Base-by-base conservation (phyloP, 805 yeast genomes). In the Kuraishia molischiana region DNA sequence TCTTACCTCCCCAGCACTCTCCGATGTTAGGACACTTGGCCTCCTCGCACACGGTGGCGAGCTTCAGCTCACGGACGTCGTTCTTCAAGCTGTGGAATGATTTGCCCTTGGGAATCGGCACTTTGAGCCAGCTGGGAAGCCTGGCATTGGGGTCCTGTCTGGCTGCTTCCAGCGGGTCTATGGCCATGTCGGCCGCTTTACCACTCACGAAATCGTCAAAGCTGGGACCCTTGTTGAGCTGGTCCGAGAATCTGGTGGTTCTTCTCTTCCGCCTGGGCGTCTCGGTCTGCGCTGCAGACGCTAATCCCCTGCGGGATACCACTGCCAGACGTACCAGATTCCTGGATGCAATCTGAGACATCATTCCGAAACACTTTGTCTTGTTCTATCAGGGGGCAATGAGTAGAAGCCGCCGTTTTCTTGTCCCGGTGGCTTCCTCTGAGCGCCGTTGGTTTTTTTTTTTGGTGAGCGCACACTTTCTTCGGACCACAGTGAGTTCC, bases 21-120 rank as follows among this genome's bases (percentile, higher is more conserved):
- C 97, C 96, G 44, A 92, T 92, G 58, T 92, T 92, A n/a, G 99
- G 99, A 62, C 99, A 92, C 54, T 92, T 81, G 4, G 98, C 98
- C 54, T 92, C 98, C 60, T 92, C 97, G 62, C 99, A 92, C 22
- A 92, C 99, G 0, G 99, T 92, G 28, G 95, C 82, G 37, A 92
- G 66, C 45, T 86, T 85, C 42, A 92, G 66, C 41, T 95, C 97
- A 43, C 86, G 71, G 24, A 92, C 79, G 53, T 92, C 99, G 35
- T 76, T 72, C 54, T 90, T 87, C 48, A 92, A 67, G 47, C 77
- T 79, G 49, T 79, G 79, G 58, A 75, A 92, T 20, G 83, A 79
- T 44, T 78, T 71, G 33, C 99, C 99, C 62, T 85, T 85, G n/a
- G 98, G 98, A 44, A 92, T 90, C 2, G 95, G 95, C 2, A 89